phyloP scores from a whole-genome alignment of 2,329 filamentous ascomycete species.

The Calonectria naviculata region DNA sequence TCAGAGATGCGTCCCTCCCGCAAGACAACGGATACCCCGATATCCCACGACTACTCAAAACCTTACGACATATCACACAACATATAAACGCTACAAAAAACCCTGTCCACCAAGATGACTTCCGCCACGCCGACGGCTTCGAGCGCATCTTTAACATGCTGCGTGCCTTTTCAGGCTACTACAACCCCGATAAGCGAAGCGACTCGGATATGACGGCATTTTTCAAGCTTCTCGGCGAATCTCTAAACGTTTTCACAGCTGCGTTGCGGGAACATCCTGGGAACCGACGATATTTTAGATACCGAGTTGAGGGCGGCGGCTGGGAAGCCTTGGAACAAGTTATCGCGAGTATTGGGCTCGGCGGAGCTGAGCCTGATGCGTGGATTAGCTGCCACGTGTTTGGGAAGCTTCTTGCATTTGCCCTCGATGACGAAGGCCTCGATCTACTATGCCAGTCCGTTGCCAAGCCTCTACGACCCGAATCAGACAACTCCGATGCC shows the following conservation, averaged over 20 bases:
- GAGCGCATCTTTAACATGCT: conserved; percentile 77
- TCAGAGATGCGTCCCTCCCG: conserved; percentile 46
- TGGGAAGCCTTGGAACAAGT: conserved; percentile 82
- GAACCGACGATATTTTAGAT: conserved; percentile 88
- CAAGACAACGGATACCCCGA: conserved; percentile 59
- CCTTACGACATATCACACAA: conserved; percentile 75
- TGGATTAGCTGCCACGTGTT: conserved; percentile 81
- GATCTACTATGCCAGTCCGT: conserved; percentile 73
- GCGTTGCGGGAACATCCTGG: conserved; percentile 83
- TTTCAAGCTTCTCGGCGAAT: conserved; percentile 76
- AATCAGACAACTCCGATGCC: conserved; percentile 37
- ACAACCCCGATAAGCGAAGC: conserved; percentile 73
- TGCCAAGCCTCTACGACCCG: conserved; percentile 49
- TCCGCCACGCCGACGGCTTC: conserved; percentile 84
- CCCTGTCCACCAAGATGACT: conserved; percentile 77
- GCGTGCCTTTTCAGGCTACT: conserved; percentile 78
- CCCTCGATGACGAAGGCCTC: conserved; percentile 81
- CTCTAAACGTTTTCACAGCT: conserved; percentile 80
- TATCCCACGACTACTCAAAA: conserved; percentile 60
- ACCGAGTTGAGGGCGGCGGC: conserved; percentile 79
- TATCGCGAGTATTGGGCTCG: conserved; percentile 74
- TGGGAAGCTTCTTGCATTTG: conserved; percentile 84
- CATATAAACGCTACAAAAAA: conserved; percentile 62
- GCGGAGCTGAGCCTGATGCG: conserved; percentile 74
- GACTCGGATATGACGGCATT: conserved; percentile 72